phyloP scores from a whole-genome alignment of 495 filamentous ascomycete species.

The Neurospora africana region DNA sequence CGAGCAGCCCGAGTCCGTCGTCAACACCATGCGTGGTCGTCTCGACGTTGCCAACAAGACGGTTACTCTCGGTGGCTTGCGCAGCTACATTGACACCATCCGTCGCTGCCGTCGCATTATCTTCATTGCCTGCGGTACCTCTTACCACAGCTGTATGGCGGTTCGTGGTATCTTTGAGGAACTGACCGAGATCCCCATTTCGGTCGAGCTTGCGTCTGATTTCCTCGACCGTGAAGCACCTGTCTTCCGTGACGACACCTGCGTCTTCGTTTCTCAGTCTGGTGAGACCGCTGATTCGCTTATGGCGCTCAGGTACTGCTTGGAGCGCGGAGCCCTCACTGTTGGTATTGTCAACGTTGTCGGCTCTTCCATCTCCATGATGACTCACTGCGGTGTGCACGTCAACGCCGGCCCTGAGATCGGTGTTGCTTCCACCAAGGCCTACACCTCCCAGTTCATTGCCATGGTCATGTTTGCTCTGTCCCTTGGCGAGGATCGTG shows the following conservation, averaged over 20 bases:
- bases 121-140: conserved; percentile 97
- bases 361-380: conserved; percentile 92
- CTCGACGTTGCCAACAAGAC: conserved; percentile 84
- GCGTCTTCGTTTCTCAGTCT: conserved; percentile 97
- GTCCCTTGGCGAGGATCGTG: conserved; percentile 88
- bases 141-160: conserved; percentile 98
- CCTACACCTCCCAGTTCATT: conserved; percentile 97
- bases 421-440: conserved; percentile 97
- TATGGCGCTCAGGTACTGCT: conserved; percentile 91
- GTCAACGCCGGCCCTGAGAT: conserved; percentile 99
- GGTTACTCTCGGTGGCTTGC: conserved; percentile 88
- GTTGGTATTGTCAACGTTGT: conserved; percentile 98
- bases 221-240: conserved; percentile 95
- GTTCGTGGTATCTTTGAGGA: conserved; percentile 97
- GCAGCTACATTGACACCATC: conserved; percentile 93
- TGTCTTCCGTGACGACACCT: conserved; percentile 99
- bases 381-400: conserved; percentile 98
- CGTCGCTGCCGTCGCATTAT: conserved; percentile 92
- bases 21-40: conserved; percentile 99
- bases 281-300: conserved; percentile 98
- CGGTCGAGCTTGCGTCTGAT: conserved; percentile 93
- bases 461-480: conserved; percentile 99
- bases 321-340: conserved; percentile 92
- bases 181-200: conserved; percentile 93
- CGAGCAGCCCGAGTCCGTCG: conserved; percentile 96